Evolutionary conservation across 1,284 basidiomycete genomes (phyloP).

Genomic region (Malassezia dermatis): DNA sequence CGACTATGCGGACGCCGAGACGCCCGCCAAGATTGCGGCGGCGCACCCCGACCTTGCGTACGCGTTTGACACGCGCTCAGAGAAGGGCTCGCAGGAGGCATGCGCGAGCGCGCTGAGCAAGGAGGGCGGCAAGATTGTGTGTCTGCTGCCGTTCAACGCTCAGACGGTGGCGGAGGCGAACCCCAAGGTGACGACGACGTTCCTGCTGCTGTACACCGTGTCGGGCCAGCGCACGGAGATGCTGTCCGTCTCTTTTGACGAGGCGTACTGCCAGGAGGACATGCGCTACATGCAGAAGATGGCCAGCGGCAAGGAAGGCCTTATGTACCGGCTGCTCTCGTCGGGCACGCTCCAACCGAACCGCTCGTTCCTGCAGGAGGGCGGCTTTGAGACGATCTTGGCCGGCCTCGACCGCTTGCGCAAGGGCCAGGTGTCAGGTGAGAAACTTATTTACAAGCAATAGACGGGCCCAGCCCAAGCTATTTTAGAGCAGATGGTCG

Average conservation of each 20-base stretch:
- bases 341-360: conserved; percentile 28
- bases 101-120: conserved; percentile 26
- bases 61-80: conserved; percentile 40
- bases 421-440: conserved; percentile 31
- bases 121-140: conserved; percentile 27
- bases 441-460: conserved; percentile 31
- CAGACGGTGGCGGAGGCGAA: conserved; percentile 26
- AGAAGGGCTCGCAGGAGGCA: conserved; percentile 35
- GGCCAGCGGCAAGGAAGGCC: conserved; percentile 25
- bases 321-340: conserved; percentile 25
- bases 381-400: conserved; percentile 26
- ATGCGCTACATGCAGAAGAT: background rate
- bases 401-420: conserved; percentile 33
- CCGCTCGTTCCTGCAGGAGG: conserved; percentile 26
- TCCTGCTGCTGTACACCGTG: conserved; percentile 32
- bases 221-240: conserved; percentile 21
- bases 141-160: conserved; percentile 32
- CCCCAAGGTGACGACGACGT: conserved; percentile 30
- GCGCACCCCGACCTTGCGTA: conserved; percentile 33
- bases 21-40: conserved; percentile 30
- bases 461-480: background rate
- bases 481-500: background rate
- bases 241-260: conserved; percentile 19
- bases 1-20: conserved; percentile 53
- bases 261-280: conserved; percentile 20